phyloP scores from a whole-genome alignment of 2,329 filamentous ascomycete genomes.

The Fusarium setosum region DNA sequence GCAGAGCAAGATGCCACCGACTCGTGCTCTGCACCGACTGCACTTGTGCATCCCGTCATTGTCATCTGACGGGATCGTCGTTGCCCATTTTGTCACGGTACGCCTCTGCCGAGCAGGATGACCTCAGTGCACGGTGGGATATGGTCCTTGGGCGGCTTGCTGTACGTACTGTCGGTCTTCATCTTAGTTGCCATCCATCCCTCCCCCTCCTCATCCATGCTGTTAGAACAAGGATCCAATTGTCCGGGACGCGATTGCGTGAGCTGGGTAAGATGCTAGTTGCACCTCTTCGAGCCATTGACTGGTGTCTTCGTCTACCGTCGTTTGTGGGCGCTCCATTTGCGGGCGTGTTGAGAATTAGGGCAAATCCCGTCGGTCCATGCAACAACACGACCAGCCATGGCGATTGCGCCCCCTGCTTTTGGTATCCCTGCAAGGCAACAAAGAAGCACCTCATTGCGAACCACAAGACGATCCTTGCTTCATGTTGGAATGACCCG shows the following conservation, averaged over 20 bases:
- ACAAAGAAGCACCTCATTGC: no score
- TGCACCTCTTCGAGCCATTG: not conserved
- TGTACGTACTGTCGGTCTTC: not conserved
- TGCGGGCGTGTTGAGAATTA: not conserved
- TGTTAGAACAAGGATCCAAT: not conserved
- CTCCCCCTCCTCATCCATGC: not conserved
- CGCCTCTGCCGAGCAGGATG: not conserved
- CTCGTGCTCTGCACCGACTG: no score
- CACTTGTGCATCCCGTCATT: not conserved
- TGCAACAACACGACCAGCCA: not conserved
- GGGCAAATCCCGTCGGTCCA: not conserved
- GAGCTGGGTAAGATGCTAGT: not conserved
- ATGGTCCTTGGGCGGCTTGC: not conserved
- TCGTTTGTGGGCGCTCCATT: not conserved
- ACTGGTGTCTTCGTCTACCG: not conserved
- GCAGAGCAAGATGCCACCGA: no score
- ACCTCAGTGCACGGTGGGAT: not conserved
- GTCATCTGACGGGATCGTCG: not conserved
- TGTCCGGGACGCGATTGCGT: not conserved
- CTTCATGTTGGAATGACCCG: not conserved
- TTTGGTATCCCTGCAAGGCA: not conserved
- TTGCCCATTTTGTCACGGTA: not conserved
- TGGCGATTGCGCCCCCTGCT: not conserved
- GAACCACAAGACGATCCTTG: not conserved
- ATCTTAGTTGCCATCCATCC: not conserved